phyloP scores from a whole-genome alignment of 192 early-diverging fungal genomes.

The Linnemannia elongata region DNA sequence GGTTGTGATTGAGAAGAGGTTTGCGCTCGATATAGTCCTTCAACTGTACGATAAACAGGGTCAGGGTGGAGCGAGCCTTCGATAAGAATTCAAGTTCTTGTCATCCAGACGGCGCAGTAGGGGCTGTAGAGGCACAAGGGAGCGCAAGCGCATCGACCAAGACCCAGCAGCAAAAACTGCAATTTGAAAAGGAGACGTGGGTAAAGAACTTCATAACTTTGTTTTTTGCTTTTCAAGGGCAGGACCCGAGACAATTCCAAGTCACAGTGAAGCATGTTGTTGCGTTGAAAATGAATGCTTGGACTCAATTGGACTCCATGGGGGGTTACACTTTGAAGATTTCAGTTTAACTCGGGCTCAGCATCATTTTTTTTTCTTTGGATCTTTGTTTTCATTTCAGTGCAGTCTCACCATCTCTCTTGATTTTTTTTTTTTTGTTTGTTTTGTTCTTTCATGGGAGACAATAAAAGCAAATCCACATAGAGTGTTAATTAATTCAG shows the following conservation, averaged over 20 bases:
- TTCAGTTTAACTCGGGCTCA: no score
- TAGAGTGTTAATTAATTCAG: no score
- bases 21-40: slow-evolving; percentile 52
- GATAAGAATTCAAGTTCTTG: slow-evolving; percentile 35
- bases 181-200: slow-evolving; percentile 57
- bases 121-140: slow-evolving; percentile 30
- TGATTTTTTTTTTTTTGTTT: no score
- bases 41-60: slow-evolving; percentile 20
- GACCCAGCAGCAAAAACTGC: slow-evolving; percentile 41
- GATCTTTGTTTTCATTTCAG: no score
- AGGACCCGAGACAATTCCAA: neutral
- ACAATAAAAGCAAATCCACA: no score
- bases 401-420: no score
- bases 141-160: slow-evolving; percentile 58
- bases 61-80: slow-evolving; percentile 48
- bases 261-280: neutral
- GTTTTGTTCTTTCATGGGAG: no score
- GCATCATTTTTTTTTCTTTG: no score
- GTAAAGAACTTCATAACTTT: slow-evolving; percentile 14
- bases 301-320: no score
- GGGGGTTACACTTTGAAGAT: no score
- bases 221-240: neutral
- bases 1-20: neutral
- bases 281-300: no score
- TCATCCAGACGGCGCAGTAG: slow-evolving; percentile 53